Conservation (phyloP, 2,329 filamentous ascomycete species). For the Fusarium tupiense region DNA sequence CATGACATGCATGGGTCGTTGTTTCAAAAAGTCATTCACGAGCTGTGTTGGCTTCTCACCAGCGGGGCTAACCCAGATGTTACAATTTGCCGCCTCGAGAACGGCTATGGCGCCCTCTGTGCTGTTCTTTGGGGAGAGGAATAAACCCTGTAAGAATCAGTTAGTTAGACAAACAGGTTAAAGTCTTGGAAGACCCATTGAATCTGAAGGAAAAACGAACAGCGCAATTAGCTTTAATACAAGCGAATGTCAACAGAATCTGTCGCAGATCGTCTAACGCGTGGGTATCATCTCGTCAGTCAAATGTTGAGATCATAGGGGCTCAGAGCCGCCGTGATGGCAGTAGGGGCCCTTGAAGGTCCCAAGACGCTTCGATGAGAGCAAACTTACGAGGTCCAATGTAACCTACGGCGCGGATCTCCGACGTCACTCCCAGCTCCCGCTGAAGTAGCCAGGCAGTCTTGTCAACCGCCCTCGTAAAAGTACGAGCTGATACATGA, state of each 20-base stretch:
- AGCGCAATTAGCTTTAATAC: constrained; percentile 48
- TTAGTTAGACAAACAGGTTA: neutral
- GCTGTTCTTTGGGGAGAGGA: constrained; percentile 49
- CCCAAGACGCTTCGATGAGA: neutral
- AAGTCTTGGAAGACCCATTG: neutral
- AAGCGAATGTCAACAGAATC: constrained; percentile 44
- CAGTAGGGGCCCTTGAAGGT: rapidly evolving
- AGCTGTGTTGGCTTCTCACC: constrained; percentile 28
- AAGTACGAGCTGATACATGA: constrained; percentile 38
- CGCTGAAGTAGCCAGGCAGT: constrained; percentile 45
- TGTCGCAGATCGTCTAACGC: constrained; percentile 45
- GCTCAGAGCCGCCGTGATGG: no score
- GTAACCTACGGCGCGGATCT: constrained; percentile 42
- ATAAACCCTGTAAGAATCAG: constrained; percentile 39
- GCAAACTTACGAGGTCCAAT: constrained; percentile 47
- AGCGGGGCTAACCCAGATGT: constrained; percentile 43
- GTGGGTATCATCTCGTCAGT: neutral
- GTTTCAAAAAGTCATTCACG: constrained; percentile 36
- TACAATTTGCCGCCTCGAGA: constrained; percentile 45
- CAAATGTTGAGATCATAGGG: neutral
- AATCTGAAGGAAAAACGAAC: constrained; percentile 20
- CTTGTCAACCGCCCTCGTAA: constrained; percentile 44
- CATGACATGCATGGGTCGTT: constrained; percentile 42
- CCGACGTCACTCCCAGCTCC: neutral
- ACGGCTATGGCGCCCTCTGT: constrained; percentile 46